phyloP scores from a whole-genome alignment of 2,329 filamentous ascomycete species.

The Curvularia sp. region DNA sequence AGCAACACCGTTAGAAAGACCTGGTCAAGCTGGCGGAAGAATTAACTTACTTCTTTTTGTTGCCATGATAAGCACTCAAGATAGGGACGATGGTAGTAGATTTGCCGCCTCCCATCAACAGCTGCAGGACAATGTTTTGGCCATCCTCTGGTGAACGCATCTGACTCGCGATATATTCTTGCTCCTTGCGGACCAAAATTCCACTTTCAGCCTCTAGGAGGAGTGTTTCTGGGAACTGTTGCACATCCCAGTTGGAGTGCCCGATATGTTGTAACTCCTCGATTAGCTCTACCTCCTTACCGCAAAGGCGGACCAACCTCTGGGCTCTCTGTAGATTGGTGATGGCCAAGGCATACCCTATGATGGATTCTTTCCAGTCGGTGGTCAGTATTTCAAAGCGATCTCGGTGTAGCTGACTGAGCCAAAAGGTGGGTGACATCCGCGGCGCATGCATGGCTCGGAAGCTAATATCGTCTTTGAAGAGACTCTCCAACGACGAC shows the following conservation, averaged over 20 bases:
- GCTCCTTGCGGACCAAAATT: conserved; percentile 66
- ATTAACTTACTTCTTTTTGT: conserved; percentile 49
- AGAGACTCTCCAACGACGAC: conserved; percentile 4
- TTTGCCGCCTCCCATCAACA: conserved; percentile 50
- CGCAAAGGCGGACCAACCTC: conserved; percentile 24
- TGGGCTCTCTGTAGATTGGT: conserved; percentile 42
- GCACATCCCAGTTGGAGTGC: conserved; percentile 63
- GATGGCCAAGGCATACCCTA: conserved; percentile 38
- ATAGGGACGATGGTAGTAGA: conserved; percentile 43
- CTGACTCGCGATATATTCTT: conserved; percentile 63
- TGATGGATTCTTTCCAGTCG: conserved; percentile 32
- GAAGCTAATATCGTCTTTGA: conserved; percentile 10
- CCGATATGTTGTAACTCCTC: conserved; percentile 58
- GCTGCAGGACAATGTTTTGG: conserved; percentile 40
- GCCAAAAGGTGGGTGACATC: conserved; percentile 32
- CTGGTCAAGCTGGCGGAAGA: neutral
- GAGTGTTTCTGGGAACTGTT: conserved; percentile 64
- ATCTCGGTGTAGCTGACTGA: conserved; percentile 31
- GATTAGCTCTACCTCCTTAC: conserved; percentile 29
- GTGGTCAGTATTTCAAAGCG: conserved; percentile 23
- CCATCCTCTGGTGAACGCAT: conserved; percentile 57
- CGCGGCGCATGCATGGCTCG: conserved; percentile 26
- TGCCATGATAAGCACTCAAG: conserved; percentile 53
- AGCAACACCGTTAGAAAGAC: conserved; percentile 1
- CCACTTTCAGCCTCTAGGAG: conserved; percentile 70